phyloP scores from a whole-genome alignment of 1,139 yeast species.

The Nakaseomyces kungkrabaensis region DNA sequence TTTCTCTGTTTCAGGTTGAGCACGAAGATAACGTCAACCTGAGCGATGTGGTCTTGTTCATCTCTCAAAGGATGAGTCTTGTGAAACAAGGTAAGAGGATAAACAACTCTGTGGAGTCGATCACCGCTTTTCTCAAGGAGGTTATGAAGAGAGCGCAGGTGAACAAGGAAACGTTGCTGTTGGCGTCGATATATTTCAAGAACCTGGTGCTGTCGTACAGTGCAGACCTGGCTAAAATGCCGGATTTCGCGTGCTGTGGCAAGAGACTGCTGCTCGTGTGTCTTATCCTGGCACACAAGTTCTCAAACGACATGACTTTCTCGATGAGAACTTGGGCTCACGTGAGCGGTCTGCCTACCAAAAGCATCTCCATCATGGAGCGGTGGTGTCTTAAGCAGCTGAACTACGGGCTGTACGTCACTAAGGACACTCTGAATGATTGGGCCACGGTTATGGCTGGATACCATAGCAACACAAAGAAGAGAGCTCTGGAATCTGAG shows the following conservation, averaged over 20 bases:
- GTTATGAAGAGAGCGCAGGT: slow-evolving; percentile 25
- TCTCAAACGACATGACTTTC: slow-evolving; percentile 25
- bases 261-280: slow-evolving; percentile 24
- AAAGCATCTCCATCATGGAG: slow-evolving; percentile 24
- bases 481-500: not conserved
- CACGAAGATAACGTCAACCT: not conserved
- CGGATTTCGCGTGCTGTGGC: slow-evolving; percentile 25
- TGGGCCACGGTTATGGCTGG: not conserved
- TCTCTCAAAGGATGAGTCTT: slow-evolving; percentile 5
- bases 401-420: slow-evolving; percentile 17
- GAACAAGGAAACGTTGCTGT: slow-evolving; percentile 15
- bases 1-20: not conserved
- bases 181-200: slow-evolving; percentile 21
- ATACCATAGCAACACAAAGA: not conserved
- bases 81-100: slow-evolving; percentile 3
- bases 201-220: slow-evolving; percentile 11
- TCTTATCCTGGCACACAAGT: slow-evolving; percentile 26
- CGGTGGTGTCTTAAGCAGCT: slow-evolving; percentile 25
- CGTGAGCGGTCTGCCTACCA: slow-evolving; percentile 21
- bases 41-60: not conserved
- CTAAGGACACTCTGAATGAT: not conserved
- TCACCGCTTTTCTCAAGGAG: slow-evolving; percentile 19
- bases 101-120: slow-evolving; percentile 7
- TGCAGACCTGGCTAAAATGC: slow-evolving; percentile 9
- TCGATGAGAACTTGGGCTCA: slow-evolving; percentile 26